Evolutionary conservation across 805 yeast species (phyloP).

Genomic region (Metschnikowia picachoensis): DNA sequence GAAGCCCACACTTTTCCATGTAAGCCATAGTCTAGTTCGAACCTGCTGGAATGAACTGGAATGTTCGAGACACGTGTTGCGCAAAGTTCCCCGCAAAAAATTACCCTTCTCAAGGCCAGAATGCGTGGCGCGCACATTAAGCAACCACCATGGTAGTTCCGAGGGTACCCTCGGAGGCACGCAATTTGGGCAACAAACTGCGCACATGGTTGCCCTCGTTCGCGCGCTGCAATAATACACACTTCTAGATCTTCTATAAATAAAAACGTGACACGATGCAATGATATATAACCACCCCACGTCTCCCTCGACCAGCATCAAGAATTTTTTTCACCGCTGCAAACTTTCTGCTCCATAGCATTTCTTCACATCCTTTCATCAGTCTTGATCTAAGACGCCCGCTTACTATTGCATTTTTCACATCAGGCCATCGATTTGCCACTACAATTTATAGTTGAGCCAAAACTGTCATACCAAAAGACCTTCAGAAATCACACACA

Average conservation of each 20-base stretch:
- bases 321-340: background rate
- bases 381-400: background rate
- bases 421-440: background rate
- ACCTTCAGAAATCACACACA: background rate
- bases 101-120: background rate
- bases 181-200: background rate
- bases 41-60: background rate
- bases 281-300: slow-evolving; percentile 6
- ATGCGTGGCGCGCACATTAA: background rate
- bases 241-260: slow-evolving; percentile 17
- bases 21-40: background rate
- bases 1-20: too few relatives aligned
- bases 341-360: background rate
- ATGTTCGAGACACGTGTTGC: slow-evolving; percentile 2
- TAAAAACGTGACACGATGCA: slow-evolving; percentile 15
- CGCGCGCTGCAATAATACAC: slow-evolving; percentile 2
- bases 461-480: too few relatives aligned
- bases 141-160: background rate
- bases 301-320: background rate
- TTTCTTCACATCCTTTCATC: background rate
- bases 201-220: slow-evolving; percentile 7
- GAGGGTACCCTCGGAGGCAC: background rate
- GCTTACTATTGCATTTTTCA: background rate
- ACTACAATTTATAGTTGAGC: too few relatives aligned
- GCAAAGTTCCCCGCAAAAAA: background rate